Base-by-base conservation (phyloP, 768 basidiomycete species). In the Hortiboletus campestris region DNA sequence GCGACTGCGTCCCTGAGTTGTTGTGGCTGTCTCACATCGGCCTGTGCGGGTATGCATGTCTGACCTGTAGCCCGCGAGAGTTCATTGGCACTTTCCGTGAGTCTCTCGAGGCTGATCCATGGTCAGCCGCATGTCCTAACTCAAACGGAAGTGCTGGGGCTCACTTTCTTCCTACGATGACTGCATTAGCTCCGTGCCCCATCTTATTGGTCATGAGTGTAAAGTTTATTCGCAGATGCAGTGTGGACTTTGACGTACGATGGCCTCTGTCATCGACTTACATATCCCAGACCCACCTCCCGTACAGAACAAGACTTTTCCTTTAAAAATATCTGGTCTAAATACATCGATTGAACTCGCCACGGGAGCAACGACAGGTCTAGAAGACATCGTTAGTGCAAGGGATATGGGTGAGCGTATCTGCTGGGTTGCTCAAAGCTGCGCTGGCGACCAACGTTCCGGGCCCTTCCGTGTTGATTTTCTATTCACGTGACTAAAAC, bases 261-360 rank as follows among this genome's bases (percentile, higher is more conserved):
- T 76, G 20, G 86, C 82, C 66, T 91, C 84, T 35, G 89, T 89
- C 88, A 96, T 94, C 46, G 76, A 83, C 62, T 87, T 86, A 75
- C 94, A 93, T 74, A 99, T 98, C 16, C 95, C 96, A 55, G 91
- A 91, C 2, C 89, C 89, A 16, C 93, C 94, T 36, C 94, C 94
- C 0, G 94, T 96, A 74, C 89, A 93, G 73, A 92, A 90, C 5
- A 91, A 75, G 20, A 95, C 91, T 69, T 95, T 97, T 57, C 89
- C 93, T 59, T 85, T 84, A 83, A 96, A 96, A 31, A 98, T 79
- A 60, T 90, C 86, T 2, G 75, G 66, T 62, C 84, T 86, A 80
- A 96, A 98, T 51, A 89, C 75, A 40, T 80, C 64, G 0, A 77
- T 80, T 1, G 88, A 89, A 56, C 76, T 74, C 29, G 75, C 74